phyloP scores from a whole-genome alignment of 805 yeast species.

The Danielia oregonensis region DNA sequence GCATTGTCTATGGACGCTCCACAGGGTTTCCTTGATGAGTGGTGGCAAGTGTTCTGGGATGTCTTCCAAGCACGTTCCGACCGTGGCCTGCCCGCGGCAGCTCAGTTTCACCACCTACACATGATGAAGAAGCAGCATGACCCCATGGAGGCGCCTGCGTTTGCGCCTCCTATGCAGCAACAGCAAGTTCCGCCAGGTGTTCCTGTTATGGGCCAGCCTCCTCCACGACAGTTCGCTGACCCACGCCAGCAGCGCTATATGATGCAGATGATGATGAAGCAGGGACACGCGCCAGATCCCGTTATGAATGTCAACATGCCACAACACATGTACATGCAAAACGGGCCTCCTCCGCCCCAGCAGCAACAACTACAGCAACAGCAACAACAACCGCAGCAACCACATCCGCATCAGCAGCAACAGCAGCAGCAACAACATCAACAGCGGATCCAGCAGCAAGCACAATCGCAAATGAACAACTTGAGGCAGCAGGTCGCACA shows the following conservation, averaged over 20 bases:
- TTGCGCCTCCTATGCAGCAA: constrained; percentile 5
- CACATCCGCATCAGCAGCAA: constrained; percentile 6
- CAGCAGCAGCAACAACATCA: constrained; percentile 17
- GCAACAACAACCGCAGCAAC: constrained; percentile 5
- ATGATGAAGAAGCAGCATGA: constrained; percentile 55
- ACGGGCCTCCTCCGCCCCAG: constrained; percentile 13
- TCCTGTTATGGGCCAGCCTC: constrained; percentile 3
- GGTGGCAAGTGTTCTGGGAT: constrained; percentile 98
- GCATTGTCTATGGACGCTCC: constrained; percentile 73
- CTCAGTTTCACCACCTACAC: constrained; percentile 67
- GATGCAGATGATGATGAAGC: constrained; percentile 24
- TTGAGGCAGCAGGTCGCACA: constrained; percentile 43
- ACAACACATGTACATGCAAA: constrained; percentile 28
- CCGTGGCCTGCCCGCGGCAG: constrained; percentile 40
- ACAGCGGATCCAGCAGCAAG: constrained; percentile 41
- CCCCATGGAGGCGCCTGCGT: constrained; percentile 40
- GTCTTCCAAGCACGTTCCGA: constrained; percentile 73
- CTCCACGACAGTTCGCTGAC: constrained; percentile 6
- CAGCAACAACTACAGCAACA: constrained; percentile 7
- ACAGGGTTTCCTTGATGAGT: constrained; percentile 81
- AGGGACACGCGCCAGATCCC: constrained; percentile 17
- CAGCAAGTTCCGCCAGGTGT: constrained; percentile 1
- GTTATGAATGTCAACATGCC: constrained; percentile 21
- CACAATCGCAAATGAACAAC: constrained; percentile 49
- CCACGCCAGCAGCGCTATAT: constrained; percentile 19